Evolutionary conservation across 2,329 filamentous ascomycete genomes (phyloP), one percentile per base, ranked within the genome.

Genomic region (Aspergillus hortae): DNA sequence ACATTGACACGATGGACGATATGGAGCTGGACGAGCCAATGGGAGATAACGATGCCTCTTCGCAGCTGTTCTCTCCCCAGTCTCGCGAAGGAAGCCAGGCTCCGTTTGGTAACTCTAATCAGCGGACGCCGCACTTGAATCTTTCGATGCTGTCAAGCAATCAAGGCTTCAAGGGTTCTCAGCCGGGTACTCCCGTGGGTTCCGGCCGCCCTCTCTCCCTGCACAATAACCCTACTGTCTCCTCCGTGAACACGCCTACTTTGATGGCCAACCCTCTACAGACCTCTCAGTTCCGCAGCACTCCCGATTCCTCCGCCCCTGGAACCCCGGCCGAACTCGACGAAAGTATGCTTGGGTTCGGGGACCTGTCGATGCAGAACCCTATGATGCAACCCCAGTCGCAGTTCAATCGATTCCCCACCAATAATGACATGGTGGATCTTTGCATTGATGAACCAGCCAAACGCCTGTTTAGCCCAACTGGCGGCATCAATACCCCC

Each of bases 1-100:
- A 95, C 55, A 85, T 95, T 77, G 92, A 95, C 65, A 85, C 89
- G 15, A 83, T 95, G 27, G 91, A 90, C 48, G 90, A 95, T 65
- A 96, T 97, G 92, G 92, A 97, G 65, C 89, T 97, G 87, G 92
- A 97, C 65, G 91, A 96, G 62, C 82, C 85, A 6, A 79, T 89
- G 45, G 85, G 83, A 53, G 66, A 76, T 61, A 65, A 60, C 12
- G 60, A 77, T 64, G 55, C 63, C 51, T 57, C 69, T 47, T 61
- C 69, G 45, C 63, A 75, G 56, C 53, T 74, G 51, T 76, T 73
- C 54, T 68, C 86, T 46, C 78, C 82, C 57, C 82, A 84, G 33
- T 84, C 89, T 63, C 87, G 89, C 61, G 84, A 88, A 64, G 82
- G 84, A 17, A 81, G 86, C 42, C 85, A 88, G 61, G 76, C 78